phyloP scores from a whole-genome alignment of 345 rosid genomes.

The Psidium friedrichsthalianum region DNA sequence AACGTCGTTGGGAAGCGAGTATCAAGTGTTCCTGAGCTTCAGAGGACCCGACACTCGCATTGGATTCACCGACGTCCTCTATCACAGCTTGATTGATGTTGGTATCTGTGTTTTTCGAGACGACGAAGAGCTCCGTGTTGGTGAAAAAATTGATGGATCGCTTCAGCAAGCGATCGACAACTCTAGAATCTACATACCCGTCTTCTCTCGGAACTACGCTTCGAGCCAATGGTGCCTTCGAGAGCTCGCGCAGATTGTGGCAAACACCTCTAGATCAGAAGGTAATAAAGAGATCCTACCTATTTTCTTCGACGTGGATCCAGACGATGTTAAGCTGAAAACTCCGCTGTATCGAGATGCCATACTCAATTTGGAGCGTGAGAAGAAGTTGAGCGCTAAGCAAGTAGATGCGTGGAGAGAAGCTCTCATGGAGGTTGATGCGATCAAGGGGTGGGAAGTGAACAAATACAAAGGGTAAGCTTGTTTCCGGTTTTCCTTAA shows the following conservation, averaged over 20 bases:
- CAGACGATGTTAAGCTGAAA: not conserved
- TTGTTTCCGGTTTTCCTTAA: no score
- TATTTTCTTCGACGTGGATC: not conserved
- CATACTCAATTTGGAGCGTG: not conserved
- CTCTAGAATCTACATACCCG: not conserved
- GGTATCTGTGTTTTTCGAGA: not conserved
- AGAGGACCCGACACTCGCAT: not conserved
- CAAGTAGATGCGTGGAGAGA: not conserved
- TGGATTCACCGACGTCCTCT: not conserved
- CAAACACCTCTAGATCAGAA: not conserved
- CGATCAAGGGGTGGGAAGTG: no score
- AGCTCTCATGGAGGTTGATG: not conserved
- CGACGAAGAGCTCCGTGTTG: not conserved
- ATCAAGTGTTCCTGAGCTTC: not conserved
- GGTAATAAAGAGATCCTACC: not conserved
- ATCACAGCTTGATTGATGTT: not conserved
- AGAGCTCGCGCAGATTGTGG: fast-evolving
- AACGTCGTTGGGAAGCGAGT: not conserved
- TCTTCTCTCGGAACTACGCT: not conserved
- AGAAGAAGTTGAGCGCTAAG: not conserved
- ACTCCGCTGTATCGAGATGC: fast-evolving
- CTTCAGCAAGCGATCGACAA: not conserved
- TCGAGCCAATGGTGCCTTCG: not conserved
- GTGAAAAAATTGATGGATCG: not conserved
- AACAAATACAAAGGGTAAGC: no score